A percentile compares a stretch with the other conserved stretches of the same genome.
These are phyloP conservation scores for Sugiyamaella castrensis DNA, from an alignment of 1,139 yeast species.

Conservation along the genomic window DNA sequence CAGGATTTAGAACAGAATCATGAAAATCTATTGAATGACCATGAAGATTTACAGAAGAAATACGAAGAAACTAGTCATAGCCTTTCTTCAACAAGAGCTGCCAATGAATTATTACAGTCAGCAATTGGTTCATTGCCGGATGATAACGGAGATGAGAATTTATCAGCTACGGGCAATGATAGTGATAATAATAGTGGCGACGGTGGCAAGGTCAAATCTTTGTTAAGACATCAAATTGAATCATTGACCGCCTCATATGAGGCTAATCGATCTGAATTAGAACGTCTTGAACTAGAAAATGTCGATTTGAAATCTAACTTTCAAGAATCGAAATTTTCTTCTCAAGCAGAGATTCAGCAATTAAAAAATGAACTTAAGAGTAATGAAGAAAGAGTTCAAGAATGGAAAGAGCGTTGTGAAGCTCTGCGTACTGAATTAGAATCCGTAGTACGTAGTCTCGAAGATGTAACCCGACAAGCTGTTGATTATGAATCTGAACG, in stretches of 20 bases:
- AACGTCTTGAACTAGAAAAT: slow-evolving; percentile 37
- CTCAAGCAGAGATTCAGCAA: slow-evolving; percentile 31
- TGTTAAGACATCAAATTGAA: slow-evolving; percentile 25
- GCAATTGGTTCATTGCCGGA: not conserved
- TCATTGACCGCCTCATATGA: slow-evolving; percentile 27
- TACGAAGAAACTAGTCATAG: not conserved
- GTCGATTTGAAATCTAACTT: slow-evolving; percentile 37
- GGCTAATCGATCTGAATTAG: slow-evolving; percentile 30
- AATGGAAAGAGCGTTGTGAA: slow-evolving; percentile 36
- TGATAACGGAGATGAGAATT: not conserved
- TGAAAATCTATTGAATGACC: too few species aligned
- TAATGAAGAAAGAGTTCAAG: slow-evolving; percentile 30
- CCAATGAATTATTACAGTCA: not conserved
- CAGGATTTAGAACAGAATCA: too few species aligned
- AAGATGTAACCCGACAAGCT: slow-evolving; percentile 38
- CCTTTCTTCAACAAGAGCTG: not conserved
- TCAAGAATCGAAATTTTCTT: slow-evolving; percentile 33
- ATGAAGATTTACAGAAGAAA: not conserved
- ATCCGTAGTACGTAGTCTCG: slow-evolving; percentile 34
- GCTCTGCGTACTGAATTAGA: slow-evolving; percentile 35
- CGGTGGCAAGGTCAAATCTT: slow-evolving; percentile 19
- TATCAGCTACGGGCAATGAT: not conserved
- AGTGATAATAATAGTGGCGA: not conserved
- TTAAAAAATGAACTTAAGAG: slow-evolving; percentile 30
- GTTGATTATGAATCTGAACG: slow-evolving; percentile 40